A percentile compares a stretch with the other conserved stretches of the same genome.
These are phyloP conservation scores for Deakozyma indianensis DNA, from an alignment of 805 yeast genomes.

Conservation along the genomic window DNA sequence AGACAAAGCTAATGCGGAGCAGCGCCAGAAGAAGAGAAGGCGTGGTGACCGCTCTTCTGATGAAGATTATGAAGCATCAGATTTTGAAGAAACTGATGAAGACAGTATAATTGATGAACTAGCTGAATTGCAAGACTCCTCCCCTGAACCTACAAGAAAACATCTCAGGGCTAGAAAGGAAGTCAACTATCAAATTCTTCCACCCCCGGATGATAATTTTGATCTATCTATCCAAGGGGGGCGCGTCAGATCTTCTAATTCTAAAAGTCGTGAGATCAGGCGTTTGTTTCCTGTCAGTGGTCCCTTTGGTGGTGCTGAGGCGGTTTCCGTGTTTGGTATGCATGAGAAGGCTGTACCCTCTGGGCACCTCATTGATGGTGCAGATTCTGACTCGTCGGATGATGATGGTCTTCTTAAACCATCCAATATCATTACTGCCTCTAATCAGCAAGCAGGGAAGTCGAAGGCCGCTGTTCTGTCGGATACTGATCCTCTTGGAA, in stretches of 20 bases:
- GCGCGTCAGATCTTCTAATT: slow-evolving; percentile 22
- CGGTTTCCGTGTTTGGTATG: slow-evolving; percentile 47
- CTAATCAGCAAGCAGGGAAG: slow-evolving; percentile 5
- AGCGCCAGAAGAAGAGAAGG: neutral
- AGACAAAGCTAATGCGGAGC: neutral
- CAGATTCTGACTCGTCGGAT: slow-evolving; percentile 20
- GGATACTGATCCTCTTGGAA: slow-evolving; percentile 88
- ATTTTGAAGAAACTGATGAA: neutral
- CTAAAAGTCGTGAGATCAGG: slow-evolving; percentile 34
- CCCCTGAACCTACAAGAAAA: slow-evolving; percentile 31
- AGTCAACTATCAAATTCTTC: slow-evolving; percentile 71
- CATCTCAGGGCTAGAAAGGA: slow-evolving; percentile 50
- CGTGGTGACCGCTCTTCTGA: neutral
- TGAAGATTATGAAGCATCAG: neutral
- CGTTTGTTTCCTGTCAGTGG: slow-evolving; percentile 88
- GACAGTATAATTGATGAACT: slow-evolving; percentile 9
- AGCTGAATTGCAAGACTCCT: slow-evolving; percentile 8
- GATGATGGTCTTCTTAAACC: slow-evolving; percentile 19
- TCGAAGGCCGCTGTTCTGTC: slow-evolving; percentile 31
- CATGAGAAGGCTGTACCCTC: slow-evolving; percentile 4
- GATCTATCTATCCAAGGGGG: slow-evolving; percentile 19
- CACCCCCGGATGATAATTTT: slow-evolving; percentile 41
- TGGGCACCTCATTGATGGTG: slow-evolving; percentile 20
- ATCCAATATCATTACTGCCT: slow-evolving; percentile 19
- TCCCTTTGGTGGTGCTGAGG: slow-evolving; percentile 96